Evolutionary conservation across 441 rosid species (phyloP).

Genomic region (Melastoma candidum): DNA sequence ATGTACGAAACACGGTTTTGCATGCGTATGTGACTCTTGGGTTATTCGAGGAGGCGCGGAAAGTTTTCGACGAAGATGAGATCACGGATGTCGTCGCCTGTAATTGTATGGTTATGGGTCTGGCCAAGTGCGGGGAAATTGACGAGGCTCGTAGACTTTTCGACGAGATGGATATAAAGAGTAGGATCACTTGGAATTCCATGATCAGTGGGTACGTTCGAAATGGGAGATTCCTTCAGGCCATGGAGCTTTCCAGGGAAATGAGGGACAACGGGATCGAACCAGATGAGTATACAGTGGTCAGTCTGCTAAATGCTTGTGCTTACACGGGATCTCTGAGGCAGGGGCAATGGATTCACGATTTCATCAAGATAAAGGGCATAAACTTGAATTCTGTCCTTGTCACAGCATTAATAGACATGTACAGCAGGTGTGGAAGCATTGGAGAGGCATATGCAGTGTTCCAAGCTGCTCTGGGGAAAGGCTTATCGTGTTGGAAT

Average conservation of each 20-base stretch:
- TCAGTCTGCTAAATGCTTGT: slow-evolving; percentile 68
- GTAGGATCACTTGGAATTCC: slow-evolving; percentile 53
- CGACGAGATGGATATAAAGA: slow-evolving; percentile 38
- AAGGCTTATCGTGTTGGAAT: slow-evolving; percentile 59
- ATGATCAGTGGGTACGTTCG: slow-evolving; percentile 70
- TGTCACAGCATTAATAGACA: slow-evolving; percentile 58
- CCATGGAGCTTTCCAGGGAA: slow-evolving; percentile 45
- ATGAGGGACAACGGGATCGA: slow-evolving; percentile 39
- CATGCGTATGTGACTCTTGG: slow-evolving; percentile 60
- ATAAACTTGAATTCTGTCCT: slow-evolving; percentile 47
- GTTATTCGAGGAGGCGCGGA: slow-evolving; percentile 41
- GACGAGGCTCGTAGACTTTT: slow-evolving; percentile 46
- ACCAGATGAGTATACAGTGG: slow-evolving; percentile 67
- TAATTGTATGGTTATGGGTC: slow-evolving; percentile 65
- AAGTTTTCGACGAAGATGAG: slow-evolving; percentile 25
- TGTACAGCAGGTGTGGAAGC: slow-evolving; percentile 70
- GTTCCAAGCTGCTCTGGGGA: slow-evolving; percentile 25
- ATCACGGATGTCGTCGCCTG: slow-evolving; percentile 38
- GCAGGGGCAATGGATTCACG: slow-evolving; percentile 76
- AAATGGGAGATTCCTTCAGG: slow-evolving; percentile 46
- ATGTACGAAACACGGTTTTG: slow-evolving; percentile 43
- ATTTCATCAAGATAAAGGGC: slow-evolving; percentile 31
- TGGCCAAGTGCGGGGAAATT: slow-evolving; percentile 41
- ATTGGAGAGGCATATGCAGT: slow-evolving; percentile 36
- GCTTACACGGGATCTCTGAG: slow-evolving; percentile 49